phyloP scores from a whole-genome alignment of 78 protist species.

The Pelomyxa schiedti region DNA sequence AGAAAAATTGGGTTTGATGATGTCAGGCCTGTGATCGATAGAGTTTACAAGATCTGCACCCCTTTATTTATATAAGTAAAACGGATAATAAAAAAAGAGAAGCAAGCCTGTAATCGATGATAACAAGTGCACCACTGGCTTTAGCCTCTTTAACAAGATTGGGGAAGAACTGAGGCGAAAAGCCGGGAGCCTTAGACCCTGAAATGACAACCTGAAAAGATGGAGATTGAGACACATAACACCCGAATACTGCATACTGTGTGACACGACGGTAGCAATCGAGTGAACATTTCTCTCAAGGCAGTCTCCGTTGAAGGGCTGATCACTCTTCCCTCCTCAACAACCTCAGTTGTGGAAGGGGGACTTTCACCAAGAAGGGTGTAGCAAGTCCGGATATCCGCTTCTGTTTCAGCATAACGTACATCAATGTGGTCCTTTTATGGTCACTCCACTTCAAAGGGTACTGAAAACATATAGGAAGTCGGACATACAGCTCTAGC shows the following conservation, averaged over 20 bases:
- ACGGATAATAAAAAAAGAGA: too few relatives aligned
- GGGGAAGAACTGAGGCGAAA: neutral
- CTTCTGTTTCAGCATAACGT: neutral
- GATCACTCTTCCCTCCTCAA: neutral
- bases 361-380: neutral
- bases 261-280: neutral
- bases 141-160: neutral
- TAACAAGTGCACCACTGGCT: neutral
- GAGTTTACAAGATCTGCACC: neutral
- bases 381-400: neutral
- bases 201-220: neutral
- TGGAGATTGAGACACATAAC: too few relatives aligned
- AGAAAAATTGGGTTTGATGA: neutral
- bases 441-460: neutral
- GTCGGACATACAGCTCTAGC: too few relatives aligned
- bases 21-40: neutral
- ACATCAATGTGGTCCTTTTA: neutral
- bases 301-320: neutral
- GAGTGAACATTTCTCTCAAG: neutral
- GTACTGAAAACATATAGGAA: neutral
- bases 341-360: neutral
- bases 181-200: neutral
- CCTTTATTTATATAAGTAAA: too few relatives aligned
- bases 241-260: neutral
- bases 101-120: neutral